Base-by-base conservation (phyloP, 1,139 yeast genomes). In the Diutina mesorugosa region DNA sequence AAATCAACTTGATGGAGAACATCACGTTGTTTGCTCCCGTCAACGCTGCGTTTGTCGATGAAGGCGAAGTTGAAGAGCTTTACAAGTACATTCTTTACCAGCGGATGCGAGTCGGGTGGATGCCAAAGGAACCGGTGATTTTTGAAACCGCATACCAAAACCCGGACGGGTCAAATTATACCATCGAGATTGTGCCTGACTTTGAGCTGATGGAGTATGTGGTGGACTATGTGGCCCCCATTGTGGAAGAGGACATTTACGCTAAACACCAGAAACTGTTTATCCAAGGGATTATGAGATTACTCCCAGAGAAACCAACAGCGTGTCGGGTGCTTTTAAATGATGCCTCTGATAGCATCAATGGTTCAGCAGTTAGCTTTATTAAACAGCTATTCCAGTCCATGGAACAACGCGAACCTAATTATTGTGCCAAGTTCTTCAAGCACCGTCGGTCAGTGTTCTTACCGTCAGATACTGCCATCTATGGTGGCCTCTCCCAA, bases 21-120 rank as follows among this genome's bases (percentile, higher is more conserved):
- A 78, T 85, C 56, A 90, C 98, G 0, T 70, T 91, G 21, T 67
- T 90, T 54, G 97, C 97, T 0, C 97, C 98, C 0, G 79, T 88
- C 21, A 90, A 91, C 69, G 83, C 87, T 63, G 97, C 97, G 0
- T 90, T 87, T 68, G 75, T 72, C 16, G 65, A 61, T 29, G 45
- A 48, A 6, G 53, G 53, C 16, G 56, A 59, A 26, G 48, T 58
- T 2, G 60, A 60, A 2, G 62, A 50, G 7, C n/a, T 50, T 4
- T 30, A 32, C 28, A 50, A 50, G 21, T 76, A 76, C 58, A 64
- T 76, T 18, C 63, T 73, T 6, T 65, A 67, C 62, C 78, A 72
- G 60, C 64, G 61, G 54, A 67, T 76, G 57, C 63, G 73, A 28
- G 72, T 75, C 1, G 77, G 74, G 0, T 66, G 69, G 59, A 60